These are phyloP conservation scores for Zymoseptoria pseudotritici DNA, from an alignment of 2,329 filamentous ascomycete species.

Conservation along the genomic window DNA sequence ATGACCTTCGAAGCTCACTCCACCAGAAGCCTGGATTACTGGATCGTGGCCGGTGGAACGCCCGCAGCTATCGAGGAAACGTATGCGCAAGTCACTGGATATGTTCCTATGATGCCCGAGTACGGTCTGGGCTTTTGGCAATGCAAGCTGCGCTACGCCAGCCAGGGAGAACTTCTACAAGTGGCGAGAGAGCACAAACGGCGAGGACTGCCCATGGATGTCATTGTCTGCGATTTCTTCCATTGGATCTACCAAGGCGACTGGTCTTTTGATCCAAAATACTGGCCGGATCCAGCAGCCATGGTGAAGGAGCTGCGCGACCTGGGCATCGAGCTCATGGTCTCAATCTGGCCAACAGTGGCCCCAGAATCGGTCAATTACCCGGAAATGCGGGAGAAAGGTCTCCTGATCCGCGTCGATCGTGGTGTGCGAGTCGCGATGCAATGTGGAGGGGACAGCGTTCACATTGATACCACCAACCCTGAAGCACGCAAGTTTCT, in stretches of 20 bases:
- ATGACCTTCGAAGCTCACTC: constrained; percentile 56
- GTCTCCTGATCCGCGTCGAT: constrained; percentile 54
- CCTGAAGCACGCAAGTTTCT: constrained; percentile 51
- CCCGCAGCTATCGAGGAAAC: constrained; percentile 50
- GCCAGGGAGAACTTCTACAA: constrained; percentile 54
- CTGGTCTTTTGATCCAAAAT: constrained; percentile 58
- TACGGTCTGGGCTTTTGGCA: constrained; percentile 64
- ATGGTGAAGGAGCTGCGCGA: constrained; percentile 56
- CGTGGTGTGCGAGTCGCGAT: constrained; percentile 52
- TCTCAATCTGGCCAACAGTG: constrained; percentile 63
- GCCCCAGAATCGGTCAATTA: constrained; percentile 54
- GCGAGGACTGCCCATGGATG: constrained; percentile 50
- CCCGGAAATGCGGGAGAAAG: constrained; percentile 53
- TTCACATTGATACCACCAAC: constrained; percentile 59
- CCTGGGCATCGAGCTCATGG: constrained; percentile 58
- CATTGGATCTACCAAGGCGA: constrained; percentile 62
- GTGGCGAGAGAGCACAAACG: constrained; percentile 54
- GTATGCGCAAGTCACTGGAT: constrained; percentile 52
- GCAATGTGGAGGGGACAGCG: constrained; percentile 48
- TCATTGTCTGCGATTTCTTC: constrained; percentile 63
- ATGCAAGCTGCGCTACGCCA: constrained; percentile 59
- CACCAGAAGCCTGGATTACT: constrained; percentile 54
- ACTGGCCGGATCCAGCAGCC: constrained; percentile 53
- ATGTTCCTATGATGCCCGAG: constrained; percentile 60
- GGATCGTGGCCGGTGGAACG: constrained; percentile 52